Conservation (phyloP, 371 early-diverging fungal species). For the Paramicrosporidium saccamoebae region DNA sequence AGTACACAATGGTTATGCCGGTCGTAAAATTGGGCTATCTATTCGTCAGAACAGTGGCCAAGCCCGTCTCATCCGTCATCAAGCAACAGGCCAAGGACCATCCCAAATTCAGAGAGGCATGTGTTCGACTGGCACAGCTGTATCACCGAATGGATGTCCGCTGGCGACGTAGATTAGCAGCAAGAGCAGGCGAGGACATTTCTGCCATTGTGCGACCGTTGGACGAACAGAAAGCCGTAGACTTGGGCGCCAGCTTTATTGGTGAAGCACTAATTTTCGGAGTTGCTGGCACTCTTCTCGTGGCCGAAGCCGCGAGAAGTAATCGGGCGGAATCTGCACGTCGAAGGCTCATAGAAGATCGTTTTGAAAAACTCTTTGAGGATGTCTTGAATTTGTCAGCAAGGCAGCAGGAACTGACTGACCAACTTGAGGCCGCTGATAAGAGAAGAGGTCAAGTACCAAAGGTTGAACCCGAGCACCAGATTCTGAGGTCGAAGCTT, state of each 20-base stretch:
- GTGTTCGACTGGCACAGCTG: slow-evolving; percentile 46
- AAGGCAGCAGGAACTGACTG: too few relatives aligned
- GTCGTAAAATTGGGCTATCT: neutral
- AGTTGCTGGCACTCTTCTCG: slow-evolving; percentile 37
- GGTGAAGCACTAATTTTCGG: slow-evolving; percentile 50
- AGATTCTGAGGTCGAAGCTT: too few relatives aligned
- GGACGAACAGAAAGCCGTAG: slow-evolving; percentile 52
- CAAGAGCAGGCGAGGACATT: too few relatives aligned
- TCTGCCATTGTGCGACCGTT: slow-evolving; percentile 49
- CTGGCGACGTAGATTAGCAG: slow-evolving; percentile 36
- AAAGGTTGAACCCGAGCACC: too few relatives aligned
- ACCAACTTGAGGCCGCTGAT: too few relatives aligned
- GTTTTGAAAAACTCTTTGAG: too few relatives aligned
- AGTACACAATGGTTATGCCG: neutral
- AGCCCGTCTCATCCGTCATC: slow-evolving; percentile 39
- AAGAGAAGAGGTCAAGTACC: too few relatives aligned
- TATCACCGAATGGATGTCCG: slow-evolving; percentile 20
- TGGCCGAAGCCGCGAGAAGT: slow-evolving; percentile 22
- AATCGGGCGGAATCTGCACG: too few relatives aligned
- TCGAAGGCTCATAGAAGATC: too few relatives aligned
- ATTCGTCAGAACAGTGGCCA: slow-evolving; percentile 13
- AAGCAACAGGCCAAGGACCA: slow-evolving; percentile 32
- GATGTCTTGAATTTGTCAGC: too few relatives aligned
- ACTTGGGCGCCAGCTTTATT: slow-evolving; percentile 52
- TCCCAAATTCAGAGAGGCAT: slow-evolving; percentile 27